These are phyloP conservation scores for Epichloe baconii DNA, from an alignment of 2,329 filamentous ascomycete species.

Conservation along the genomic window DNA sequence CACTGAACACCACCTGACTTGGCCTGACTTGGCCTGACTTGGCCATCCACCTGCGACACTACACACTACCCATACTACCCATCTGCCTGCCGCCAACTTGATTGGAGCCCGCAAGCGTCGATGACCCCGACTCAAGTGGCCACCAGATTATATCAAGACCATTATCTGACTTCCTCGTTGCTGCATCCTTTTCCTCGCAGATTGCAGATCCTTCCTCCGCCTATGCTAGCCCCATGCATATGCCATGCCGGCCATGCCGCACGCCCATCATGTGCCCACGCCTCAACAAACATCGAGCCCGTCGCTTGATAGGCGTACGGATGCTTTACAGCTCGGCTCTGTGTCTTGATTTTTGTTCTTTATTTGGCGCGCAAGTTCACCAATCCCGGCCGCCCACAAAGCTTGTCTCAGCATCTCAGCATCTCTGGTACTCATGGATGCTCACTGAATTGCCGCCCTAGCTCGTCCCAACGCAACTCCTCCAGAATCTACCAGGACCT, in stretches of 20 bases:
- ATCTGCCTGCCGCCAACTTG: not conserved
- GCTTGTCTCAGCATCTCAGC: too few species aligned
- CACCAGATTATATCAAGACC: not conserved
- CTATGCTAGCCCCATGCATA: not conserved
- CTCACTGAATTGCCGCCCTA: slow-evolving; percentile 37
- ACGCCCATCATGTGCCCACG: slow-evolving; percentile 2
- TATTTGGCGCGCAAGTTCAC: not conserved
- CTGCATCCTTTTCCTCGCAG: too few species aligned
- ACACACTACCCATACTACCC: too few species aligned
- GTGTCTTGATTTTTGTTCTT: not conserved
- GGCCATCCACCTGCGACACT: not conserved
- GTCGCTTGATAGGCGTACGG: not conserved
- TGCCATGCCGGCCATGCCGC: not conserved
- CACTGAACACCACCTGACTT: not conserved
- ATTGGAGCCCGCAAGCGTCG: not conserved
- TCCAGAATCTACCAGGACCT: slow-evolving; percentile 40
- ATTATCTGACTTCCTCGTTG: not conserved
- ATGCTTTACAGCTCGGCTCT: too few species aligned
- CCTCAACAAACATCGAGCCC: slow-evolving; percentile 1
- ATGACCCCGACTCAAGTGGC: not conserved
- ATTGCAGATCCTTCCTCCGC: not conserved
- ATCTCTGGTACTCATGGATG: slow-evolving; percentile 27
- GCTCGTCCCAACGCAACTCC: slow-evolving; percentile 26
- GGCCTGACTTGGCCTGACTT: not conserved
- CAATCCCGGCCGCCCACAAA: not conserved